Evolutionary conservation across 23 red algal genomes (phyloP).

Genomic region (Gracilaria domingensis): DNA sequence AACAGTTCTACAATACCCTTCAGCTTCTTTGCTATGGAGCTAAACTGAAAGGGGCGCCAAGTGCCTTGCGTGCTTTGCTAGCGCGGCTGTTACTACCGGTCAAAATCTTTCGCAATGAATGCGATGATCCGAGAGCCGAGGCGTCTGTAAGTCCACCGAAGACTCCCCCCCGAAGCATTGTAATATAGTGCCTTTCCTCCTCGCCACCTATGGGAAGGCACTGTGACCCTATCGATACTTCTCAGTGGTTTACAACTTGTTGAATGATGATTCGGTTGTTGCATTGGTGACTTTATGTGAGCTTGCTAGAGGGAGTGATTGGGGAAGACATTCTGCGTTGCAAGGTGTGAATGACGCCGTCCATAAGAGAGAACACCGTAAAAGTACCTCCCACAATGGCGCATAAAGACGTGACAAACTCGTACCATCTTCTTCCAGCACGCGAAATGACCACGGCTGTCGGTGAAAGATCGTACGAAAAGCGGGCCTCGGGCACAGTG

Average conservation of each 20-base stretch:
- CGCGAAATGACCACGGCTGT: slow-evolving; percentile 77
- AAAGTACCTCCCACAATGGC: slow-evolving; percentile 84
- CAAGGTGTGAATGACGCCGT: slow-evolving; percentile 68
- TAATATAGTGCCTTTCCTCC: too few species aligned
- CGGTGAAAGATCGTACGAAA: slow-evolving; percentile 76
- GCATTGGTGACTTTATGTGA: slow-evolving; percentile 50
- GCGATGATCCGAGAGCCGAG: not conserved
- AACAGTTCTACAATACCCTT: not conserved
- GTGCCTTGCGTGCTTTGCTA: not conserved
- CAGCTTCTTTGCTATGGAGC: not conserved
- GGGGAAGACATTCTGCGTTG: slow-evolving; percentile 47
- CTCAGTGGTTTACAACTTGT: not conserved
- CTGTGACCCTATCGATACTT: not conserved
- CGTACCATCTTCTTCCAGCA: slow-evolving; percentile 80
- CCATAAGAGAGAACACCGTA: slow-evolving; percentile 62
- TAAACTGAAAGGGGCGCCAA: not conserved
- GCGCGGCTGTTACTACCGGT: not conserved
- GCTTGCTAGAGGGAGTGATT: slow-evolving; percentile 63
- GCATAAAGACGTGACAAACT: slow-evolving; percentile 70
- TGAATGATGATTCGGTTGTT: slow-evolving; percentile 4
- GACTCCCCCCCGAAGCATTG: not conserved
- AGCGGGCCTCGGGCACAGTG: slow-evolving; percentile 67
- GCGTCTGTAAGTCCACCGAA: not conserved
- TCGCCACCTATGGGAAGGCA: too few species aligned
- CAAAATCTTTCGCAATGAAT: not conserved